Base-by-base conservation (phyloP, 768 basidiomycete genomes). In the Phylloporus arenicola region DNA sequence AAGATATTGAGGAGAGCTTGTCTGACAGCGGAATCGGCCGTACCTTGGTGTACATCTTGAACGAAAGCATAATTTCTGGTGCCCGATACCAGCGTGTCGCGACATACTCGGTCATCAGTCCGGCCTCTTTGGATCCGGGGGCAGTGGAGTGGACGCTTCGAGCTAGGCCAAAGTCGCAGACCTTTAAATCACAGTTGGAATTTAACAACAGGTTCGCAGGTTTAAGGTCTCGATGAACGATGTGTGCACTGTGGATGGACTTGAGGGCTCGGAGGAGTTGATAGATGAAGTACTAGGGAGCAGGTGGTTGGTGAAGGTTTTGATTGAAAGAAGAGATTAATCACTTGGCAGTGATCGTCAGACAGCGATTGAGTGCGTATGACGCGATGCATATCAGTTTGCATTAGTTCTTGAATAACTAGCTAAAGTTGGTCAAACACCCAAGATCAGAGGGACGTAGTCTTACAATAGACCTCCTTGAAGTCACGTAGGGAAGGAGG, bases 11-110 rank as follows among this genome's bases (percentile, higher is more conserved):
- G 48, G 22, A 30, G 30, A 33, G 30, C 7, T 33, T 55, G 56
- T 22, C 54, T 48, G 37, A 54, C 24, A 54, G 53, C 41, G 46
- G 6, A 33, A 41, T 33, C 27, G 47, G 34, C 20, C 30, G 17
- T 55, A 81, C 84, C 74, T 84, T 84, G 50, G 83, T 84, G 64
- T 86, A 86, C 82, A 86, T 86, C 72, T 91, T 90, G 80, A 92
- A 93, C 3, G 86, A 89, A 45, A 93, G 75, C 92, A 95, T 95
- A 64, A 94, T 92, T 68, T 95, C 92, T 0, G 91, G 91, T 0
- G 92, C 92, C 43, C 90, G 82, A 65, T 93, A 95, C 92, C 90
- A 94, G 47, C 92, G 72, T 46, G 92, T 94, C 2, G 92, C 91
- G 47, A 95, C 92, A 60, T 90, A 91, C 70, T 88, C 86, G 20